Percentiles rank a stretch among this genome's conserved stretches.
Conservation (phyloP, 805 yeast species). For the Spathaspora arborariae region DNA sequence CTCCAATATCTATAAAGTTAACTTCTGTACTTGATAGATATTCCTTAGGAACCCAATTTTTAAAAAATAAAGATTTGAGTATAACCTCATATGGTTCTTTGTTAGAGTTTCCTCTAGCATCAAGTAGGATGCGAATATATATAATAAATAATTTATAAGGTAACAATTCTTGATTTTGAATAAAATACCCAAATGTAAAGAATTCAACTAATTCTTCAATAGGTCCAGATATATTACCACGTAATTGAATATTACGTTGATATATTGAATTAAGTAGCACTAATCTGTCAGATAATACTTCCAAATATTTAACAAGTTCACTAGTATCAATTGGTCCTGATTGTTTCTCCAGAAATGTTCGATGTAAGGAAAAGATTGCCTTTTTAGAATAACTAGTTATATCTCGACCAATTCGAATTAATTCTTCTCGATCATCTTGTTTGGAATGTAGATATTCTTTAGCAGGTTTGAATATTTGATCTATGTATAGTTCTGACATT, state of each 20-base stretch:
- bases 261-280: constrained; percentile 6
- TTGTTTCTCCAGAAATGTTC: constrained; percentile 5
- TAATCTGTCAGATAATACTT: constrained; percentile 10
- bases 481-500: background rate
- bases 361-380: constrained; percentile 22
- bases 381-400: constrained; percentile 37
- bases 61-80: background rate
- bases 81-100: background rate
- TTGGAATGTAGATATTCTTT: constrained; percentile 14
- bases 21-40: background rate
- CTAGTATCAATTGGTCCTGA: background rate
- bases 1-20: constrained; percentile 15
- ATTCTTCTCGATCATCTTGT: constrained; percentile 31
- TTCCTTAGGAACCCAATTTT: background rate
- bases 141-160: constrained; percentile 10
- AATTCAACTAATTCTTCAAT: constrained; percentile 26
- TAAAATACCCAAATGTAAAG: constrained; percentile 19
- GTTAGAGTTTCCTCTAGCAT: background rate
- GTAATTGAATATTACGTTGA: constrained; percentile 11
- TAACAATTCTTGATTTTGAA: constrained; percentile 11
- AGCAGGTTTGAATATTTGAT: constrained; percentile 18
- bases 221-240: constrained; percentile 20
- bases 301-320: constrained; percentile 13
- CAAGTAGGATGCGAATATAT: background rate
- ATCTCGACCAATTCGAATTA: constrained; percentile 34